Evolutionary conservation across 2,329 filamentous ascomycete species (phyloP).

Genomic region (Leptographium lundbergii): DNA sequence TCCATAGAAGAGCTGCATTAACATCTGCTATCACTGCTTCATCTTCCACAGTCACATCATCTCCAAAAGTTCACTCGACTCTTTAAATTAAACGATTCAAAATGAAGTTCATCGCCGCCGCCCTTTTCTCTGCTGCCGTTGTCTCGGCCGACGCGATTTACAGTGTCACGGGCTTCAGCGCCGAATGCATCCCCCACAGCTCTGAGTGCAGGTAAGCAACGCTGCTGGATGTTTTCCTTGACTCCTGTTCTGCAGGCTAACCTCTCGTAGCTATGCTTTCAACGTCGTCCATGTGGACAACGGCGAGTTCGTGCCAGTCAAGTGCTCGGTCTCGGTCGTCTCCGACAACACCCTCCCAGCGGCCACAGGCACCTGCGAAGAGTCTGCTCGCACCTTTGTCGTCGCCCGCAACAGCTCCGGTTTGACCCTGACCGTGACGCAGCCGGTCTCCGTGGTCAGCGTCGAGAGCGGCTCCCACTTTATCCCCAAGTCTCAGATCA

Average conservation of each 20-base stretch:
- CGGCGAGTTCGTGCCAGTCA: not conserved
- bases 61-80: too few species aligned
- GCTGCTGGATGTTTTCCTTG: not conserved
- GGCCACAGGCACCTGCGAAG: not conserved
- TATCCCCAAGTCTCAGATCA: not conserved
- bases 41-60: too few species aligned
- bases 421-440: not conserved
- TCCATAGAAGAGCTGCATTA: too few species aligned
- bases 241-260: not conserved
- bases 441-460: not conserved
- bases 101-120: not conserved
- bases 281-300: not conserved
- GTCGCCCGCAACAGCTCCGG: not conserved
- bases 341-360: not conserved
- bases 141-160: not conserved
- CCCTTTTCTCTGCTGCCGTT: not conserved
- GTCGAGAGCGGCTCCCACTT: not conserved
- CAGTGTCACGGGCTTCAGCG: not conserved
- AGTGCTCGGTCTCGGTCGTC: not conserved
- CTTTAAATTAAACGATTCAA: not conserved
- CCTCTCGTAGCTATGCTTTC: not conserved
- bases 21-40: too few species aligned
- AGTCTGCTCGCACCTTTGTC: conserved; percentile 1
- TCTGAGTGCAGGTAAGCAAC: not conserved
- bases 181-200: not conserved